Evolutionary conservation across 768 basidiomycete species (phyloP), one percentile per base, ranked within the genome.

Genomic region (Termitomyces bulborhizus): DNA sequence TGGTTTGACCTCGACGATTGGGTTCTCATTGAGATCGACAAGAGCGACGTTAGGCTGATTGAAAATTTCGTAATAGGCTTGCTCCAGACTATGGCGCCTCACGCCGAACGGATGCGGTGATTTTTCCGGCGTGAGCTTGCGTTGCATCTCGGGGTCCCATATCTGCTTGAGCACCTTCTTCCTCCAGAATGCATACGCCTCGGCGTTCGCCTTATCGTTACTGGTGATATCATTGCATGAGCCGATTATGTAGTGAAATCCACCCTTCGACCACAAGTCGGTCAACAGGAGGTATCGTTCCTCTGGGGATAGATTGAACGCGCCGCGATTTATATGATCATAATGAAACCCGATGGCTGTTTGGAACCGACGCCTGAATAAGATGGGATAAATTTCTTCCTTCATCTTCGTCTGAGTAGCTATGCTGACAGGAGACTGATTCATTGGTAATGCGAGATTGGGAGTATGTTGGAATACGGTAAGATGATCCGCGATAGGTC

Each of bases 381-480:
- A 8, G 31, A 46, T 15, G 31, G 46, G 46, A 32, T 46, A 46
- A n/a, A 46, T 29, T 9, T 58, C 56, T 26, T 59, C 48, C 45
- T 62, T 62, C 55, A 61, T 61, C 52, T 57, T 50, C 3, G 57
- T 54, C 15, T 66, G 60, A 9, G 41, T 43, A 26, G 53, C 56
- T 15, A 18, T 34, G 21, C 57, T 56, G n/a, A 64, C n/a, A 44
- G 55, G 53, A 15, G 42, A 37, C 53, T 67, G 66, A 18, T 34
- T 29, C 65, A 67, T 62, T 1, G 65, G 60, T n/a, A 67, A 29
- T 0, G 65, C 62, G 29, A 63, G 54, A 36, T 66, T 66, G 4
- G 65, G 63, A 8, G 66, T 67, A 13, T 65, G 67, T 47, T 68
- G 67, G 58, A 65, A 68, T n/a, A 68, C 67, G 12, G 63, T 63